Evolutionary conservation across 2,329 filamentous ascomycete species (phyloP).

Genomic region (Zalaria obscura): DNA sequence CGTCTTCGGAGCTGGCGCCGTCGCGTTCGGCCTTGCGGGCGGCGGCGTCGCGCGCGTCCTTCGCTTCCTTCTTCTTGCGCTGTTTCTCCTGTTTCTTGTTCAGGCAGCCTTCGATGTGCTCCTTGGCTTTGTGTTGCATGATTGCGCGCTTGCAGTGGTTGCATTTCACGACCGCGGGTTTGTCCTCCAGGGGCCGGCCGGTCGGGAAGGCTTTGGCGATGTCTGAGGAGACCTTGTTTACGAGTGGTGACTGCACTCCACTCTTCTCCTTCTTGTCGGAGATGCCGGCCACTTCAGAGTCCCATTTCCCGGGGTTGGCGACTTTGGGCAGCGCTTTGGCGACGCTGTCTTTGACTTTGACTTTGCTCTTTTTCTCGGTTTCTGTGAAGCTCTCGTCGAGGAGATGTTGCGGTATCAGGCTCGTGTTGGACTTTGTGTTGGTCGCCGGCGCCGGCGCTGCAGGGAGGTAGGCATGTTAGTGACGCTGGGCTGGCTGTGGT

Average conservation of each 20-base stretch:
- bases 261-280: slow-evolving; percentile 4
- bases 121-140: slow-evolving; percentile 57
- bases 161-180: slow-evolving; percentile 63
- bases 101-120: slow-evolving; percentile 72
- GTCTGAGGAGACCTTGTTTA: slow-evolving; percentile 55
- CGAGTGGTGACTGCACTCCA: slow-evolving; percentile 8
- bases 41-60: slow-evolving; percentile 37
- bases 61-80: slow-evolving; percentile 50
- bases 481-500: no score
- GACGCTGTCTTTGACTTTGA: slow-evolving; percentile 13
- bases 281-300: slow-evolving; percentile 12
- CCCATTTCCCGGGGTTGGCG: slow-evolving; percentile 19
- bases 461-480: no score
- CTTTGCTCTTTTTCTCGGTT: slow-evolving; percentile 1
- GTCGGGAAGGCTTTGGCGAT: slow-evolving; percentile 68
- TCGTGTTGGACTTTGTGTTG: slow-evolving; percentile 3
- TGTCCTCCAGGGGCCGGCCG: slow-evolving; percentile 68
- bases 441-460: slow-evolving; percentile 3
- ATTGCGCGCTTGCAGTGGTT: slow-evolving; percentile 91
- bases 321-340: slow-evolving; percentile 15
- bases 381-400: slow-evolving; percentile 2
- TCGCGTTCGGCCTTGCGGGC: slow-evolving; percentile 25
- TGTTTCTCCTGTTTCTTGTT: slow-evolving; percentile 61
- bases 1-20: slow-evolving; percentile 14
- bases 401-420: slow-evolving; percentile 5